A percentile compares a stretch with the other conserved stretches of the same genome.
Conservation (phyloP, 2,329 filamentous ascomycete genomes). For the Alternaria postmessia region DNA sequence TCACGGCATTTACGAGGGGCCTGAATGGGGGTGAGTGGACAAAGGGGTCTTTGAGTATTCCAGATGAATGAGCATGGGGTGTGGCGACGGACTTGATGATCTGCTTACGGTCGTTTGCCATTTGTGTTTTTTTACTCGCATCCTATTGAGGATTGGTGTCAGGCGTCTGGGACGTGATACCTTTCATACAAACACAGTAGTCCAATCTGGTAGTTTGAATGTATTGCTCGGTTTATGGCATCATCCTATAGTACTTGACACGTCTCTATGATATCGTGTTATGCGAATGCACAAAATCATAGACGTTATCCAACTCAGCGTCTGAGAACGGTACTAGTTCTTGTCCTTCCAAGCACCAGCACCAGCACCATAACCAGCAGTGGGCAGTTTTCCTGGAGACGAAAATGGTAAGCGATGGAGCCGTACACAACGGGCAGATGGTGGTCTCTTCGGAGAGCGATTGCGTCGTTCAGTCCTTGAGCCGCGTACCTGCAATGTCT, state of each 20-base stretch:
- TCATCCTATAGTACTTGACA: not conserved
- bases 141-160: not conserved
- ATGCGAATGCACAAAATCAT: not conserved
- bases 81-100: not conserved
- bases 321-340: not conserved
- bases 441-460: slow-evolving; percentile 9
- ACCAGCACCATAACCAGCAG: slow-evolving; percentile 1
- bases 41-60: slow-evolving; percentile 34
- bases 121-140: not conserved
- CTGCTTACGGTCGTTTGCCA: not conserved
- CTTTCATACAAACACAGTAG: not conserved
- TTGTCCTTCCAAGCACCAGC: slow-evolving; percentile 15
- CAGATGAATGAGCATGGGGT: slow-evolving; percentile 20
- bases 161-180: not conserved
- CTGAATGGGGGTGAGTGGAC: slow-evolving; percentile 41
- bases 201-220: not conserved
- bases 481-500: slow-evolving; percentile 75
- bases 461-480: slow-evolving; percentile 67
- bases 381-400: slow-evolving; percentile 31
- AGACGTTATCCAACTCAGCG: too few species aligned
- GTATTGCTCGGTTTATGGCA: not conserved
- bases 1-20: slow-evolving; percentile 39
- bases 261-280: not conserved
- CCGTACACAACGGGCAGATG: slow-evolving; percentile 6
- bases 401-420: slow-evolving; percentile 31